Evolutionary conservation across 768 basidiomycete species (phyloP).

Genomic region (Exidia glandulosa): DNA sequence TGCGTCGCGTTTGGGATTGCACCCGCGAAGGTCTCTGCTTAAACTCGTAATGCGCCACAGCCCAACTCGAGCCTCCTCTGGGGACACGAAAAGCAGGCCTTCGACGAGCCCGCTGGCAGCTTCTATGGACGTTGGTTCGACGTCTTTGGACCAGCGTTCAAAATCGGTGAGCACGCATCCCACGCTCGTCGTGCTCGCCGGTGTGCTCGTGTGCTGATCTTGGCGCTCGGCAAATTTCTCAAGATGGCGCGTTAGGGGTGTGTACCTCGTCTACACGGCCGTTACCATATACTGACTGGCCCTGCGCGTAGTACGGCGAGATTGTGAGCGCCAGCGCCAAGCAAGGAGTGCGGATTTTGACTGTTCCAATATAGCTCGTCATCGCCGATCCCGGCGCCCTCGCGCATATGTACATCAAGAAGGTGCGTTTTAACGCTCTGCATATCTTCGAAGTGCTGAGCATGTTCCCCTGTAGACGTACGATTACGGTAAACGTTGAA

Average conservation of each 20-base stretch:
- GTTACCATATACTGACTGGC: too few relatives aligned
- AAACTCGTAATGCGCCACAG: not conserved
- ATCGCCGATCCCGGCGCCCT: constrained; percentile 12
- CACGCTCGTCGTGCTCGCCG: not conserved
- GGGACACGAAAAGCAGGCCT: constrained; percentile 11
- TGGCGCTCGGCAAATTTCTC: not conserved
- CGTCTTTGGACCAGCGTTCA: constrained; percentile 7
- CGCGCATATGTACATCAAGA: constrained; percentile 10
- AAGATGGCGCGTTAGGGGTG: constrained; percentile 7
- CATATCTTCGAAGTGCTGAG: not conserved
- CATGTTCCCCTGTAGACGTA: not conserved
- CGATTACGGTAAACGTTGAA: constrained; percentile 12
- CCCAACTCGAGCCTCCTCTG: constrained; percentile 9
- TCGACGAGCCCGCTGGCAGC: constrained; percentile 3
- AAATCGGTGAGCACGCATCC: constrained; percentile 3
- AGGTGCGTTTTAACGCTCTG: not conserved
- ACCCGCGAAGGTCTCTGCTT: not conserved
- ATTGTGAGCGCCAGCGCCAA: constrained; percentile 1
- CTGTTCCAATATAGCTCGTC: constrained; percentile 7
- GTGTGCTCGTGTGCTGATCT: not conserved
- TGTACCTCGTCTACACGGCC: not conserved
- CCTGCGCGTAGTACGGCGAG: not conserved
- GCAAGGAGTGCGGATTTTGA: not conserved
- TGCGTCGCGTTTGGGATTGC: not conserved
- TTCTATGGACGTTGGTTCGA: constrained; percentile 6